Evolutionary conservation across 192 early-diverging fungal species (phyloP).

Genomic region (Tieghemiomyces parasiticus): DNA sequence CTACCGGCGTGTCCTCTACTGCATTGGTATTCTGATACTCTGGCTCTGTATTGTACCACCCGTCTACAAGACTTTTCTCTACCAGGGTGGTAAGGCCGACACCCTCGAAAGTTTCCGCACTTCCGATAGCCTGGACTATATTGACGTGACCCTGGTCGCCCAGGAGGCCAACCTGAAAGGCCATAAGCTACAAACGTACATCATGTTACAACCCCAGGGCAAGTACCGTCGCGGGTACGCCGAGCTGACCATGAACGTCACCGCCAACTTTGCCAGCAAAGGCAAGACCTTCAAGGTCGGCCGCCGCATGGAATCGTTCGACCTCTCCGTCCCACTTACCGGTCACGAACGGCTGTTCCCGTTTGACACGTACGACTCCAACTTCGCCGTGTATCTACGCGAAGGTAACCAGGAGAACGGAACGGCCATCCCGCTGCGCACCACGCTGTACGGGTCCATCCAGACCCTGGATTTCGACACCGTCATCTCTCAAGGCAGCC

Average conservation of each 20-base stretch:
- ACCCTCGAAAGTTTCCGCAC: not conserved
- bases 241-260: not conserved
- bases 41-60: not conserved
- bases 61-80: not conserved
- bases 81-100: not conserved
- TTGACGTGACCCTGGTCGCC: conserved; percentile 4
- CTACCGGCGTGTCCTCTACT: conserved; percentile 1
- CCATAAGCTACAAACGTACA: not conserved
- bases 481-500: not conserved
- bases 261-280: not conserved
- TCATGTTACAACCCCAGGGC: not conserved
- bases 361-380: not conserved
- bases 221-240: not conserved
- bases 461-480: not conserved
- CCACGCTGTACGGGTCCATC: not conserved
- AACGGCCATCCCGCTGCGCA: not conserved
- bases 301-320: not conserved
- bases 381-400: not conserved
- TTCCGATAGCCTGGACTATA: not conserved
- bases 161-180: not conserved
- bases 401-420: not conserved
- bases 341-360: not conserved
- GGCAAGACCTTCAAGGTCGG: not conserved
- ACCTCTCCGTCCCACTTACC: not conserved
- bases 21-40: not conserved